Percentiles rank a stretch among this genome's conserved stretches.
Conservation (phyloP, 208 protist species). For the Trichomonas vaginalis region DNA sequence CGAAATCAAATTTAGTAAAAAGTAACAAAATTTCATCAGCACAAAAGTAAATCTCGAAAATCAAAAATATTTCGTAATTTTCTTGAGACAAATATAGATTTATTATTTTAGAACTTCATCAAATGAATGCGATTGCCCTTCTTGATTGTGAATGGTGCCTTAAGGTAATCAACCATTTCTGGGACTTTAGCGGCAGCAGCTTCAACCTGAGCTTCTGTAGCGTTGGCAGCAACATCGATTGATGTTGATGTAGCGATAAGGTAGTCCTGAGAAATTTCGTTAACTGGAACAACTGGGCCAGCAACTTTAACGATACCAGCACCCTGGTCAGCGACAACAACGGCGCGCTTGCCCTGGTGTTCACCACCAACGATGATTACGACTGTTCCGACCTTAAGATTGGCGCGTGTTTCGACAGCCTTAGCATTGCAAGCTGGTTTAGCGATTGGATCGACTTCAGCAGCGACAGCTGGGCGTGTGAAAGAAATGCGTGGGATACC, state of each 20-base stretch:
- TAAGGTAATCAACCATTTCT: neutral
- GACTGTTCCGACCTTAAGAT: neutral
- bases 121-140: neutral
- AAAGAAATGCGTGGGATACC: neutral
- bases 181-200: neutral
- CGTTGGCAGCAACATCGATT: neutral
- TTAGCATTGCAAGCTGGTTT: neutral
- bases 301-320: neutral
- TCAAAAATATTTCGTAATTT: too few relatives aligned
- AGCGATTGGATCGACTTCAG: neutral
- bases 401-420: neutral
- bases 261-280: neutral
- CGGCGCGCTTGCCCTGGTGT: neutral
- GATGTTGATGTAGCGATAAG: neutral
- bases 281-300: neutral
- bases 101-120: conserved; percentile 8
- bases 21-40: too few relatives aligned
- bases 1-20: too few relatives aligned
- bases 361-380: neutral
- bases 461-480: neutral
- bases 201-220: neutral
- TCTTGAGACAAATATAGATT: neutral
- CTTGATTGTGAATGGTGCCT: neutral
- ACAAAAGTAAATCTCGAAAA: too few relatives aligned
- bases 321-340: neutral